These are phyloP conservation scores for Pulveroboletus sp. DNA, from an alignment of 768 basidiomycete species.

Conservation along the genomic window DNA sequence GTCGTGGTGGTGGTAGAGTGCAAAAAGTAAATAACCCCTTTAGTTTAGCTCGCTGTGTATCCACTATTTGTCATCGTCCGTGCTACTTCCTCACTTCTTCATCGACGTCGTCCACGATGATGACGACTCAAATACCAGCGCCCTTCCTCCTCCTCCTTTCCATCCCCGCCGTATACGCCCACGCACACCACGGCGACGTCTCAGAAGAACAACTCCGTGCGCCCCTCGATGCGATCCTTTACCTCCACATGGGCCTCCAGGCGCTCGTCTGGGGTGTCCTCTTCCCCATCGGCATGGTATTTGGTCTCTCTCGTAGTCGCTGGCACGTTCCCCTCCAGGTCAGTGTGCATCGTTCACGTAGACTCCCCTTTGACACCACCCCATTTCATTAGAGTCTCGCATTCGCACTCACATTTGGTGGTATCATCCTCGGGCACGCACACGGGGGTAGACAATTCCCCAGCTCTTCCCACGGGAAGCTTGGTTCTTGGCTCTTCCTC, in stretches of 20 bases:
- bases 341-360: not conserved
- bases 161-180: conserved; percentile 35
- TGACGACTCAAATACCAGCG: not conserved
- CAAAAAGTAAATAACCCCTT: not conserved
- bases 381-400: conserved; percentile 55
- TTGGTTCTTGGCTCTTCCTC: conserved; percentile 51
- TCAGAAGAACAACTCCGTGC: conserved; percentile 61
- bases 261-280: conserved; percentile 78
- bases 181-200: conserved; percentile 58
- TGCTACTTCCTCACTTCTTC: no score
- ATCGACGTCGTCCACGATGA: not conserved
- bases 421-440: conserved; percentile 82
- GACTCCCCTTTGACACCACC: not conserved
- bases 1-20: not conserved
- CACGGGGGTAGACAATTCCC: conserved; percentile 81
- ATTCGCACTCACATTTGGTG: conserved; percentile 65
- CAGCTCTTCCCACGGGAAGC: conserved; percentile 67
- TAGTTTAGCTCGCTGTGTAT: no score
- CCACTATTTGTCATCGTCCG: no score
- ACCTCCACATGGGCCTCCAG: conserved; percentile 82
- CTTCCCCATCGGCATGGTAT: conserved; percentile 83
- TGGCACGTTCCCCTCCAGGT: conserved; percentile 91
- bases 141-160: conserved; percentile 10
- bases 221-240: conserved; percentile 75
- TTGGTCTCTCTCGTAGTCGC: conserved; percentile 72